Base-by-base conservation (phyloP, 441 rosid species). In the Pelargonium cotyledonis region DNA sequence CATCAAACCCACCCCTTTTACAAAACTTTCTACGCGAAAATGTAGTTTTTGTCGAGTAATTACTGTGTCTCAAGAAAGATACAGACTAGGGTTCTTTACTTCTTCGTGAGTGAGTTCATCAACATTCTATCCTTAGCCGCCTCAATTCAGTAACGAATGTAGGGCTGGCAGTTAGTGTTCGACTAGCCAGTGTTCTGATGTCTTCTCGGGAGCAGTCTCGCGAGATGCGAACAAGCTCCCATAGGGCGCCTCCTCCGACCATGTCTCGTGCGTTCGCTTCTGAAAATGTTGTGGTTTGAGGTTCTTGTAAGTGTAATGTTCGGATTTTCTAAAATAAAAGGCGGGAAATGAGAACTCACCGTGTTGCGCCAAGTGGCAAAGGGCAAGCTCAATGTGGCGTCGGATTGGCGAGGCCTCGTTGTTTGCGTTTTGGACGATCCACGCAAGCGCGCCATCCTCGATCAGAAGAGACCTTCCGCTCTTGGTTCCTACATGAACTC, bases 361-460 rank as follows among this genome's bases (percentile, higher is more conserved):
- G 66, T 87, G 99, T 60, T 96, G 99, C 55, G 99, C 98, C 58
- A 96, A 76, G 82, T 96, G 98, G 82, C 98, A 96, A 11, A 96
- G 96, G 46, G 98, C 97, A 65, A 96, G 89, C 81, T 96, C 99
- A 10, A 88, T 82, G 72, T 93, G 99, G 57, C 97, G 92, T 70
- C 85, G 84, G 68, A 96, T 88, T 66, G 87, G 84, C 0, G 97
- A 79, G 74, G 96, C 90, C 77, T 89, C 98, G 29, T 79, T 96
- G 66, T 82, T 93, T 14, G 98, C 95, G 62, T 89, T 96, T 77
- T 91, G 86, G 62, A 93, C 98, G 10, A 93, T 86, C 99, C 99
- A 96, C 49, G 96, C 85, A 73, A 96, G 97, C 14, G 89, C 96
- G 2, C 98, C 92, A 4, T 96, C 98, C 71, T 93, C 98, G 1